A percentile compares a stretch with the other conserved stretches of the same genome.
Conservation (phyloP, 1,284 basidiomycete genomes). For the Ganoderma multipileum region DNA sequence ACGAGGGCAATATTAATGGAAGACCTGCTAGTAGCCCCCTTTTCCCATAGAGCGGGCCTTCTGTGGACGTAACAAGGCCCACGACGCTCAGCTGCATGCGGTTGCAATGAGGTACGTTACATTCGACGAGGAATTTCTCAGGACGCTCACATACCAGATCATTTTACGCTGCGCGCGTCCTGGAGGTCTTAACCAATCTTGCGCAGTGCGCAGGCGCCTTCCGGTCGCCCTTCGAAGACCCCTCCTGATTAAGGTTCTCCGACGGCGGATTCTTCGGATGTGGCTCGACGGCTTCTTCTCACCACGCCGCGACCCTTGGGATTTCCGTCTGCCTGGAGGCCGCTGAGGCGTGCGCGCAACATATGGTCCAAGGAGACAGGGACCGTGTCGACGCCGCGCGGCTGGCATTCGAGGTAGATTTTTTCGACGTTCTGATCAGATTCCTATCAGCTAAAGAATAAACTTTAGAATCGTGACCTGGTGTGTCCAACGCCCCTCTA, state of each 20-base stretch:
- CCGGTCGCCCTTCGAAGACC: slow-evolving; percentile 10
- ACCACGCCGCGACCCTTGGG: slow-evolving; percentile 21
- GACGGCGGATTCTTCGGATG: slow-evolving; percentile 17
- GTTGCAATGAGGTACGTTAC: slow-evolving; percentile 24
- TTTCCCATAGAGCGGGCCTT: background rate
- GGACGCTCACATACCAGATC: slow-evolving; percentile 12
- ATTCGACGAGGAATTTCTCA: slow-evolving; percentile 12
- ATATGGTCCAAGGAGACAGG: background rate
- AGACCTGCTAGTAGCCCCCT: background rate
- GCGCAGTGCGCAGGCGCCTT: slow-evolving; percentile 10
- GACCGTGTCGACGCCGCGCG: slow-evolving; percentile 1
- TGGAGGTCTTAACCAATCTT: slow-evolving; percentile 16
- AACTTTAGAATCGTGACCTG: slow-evolving; percentile 21
- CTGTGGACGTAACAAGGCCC: slow-evolving; percentile 21
- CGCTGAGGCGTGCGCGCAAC: background rate
- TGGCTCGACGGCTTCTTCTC: slow-evolving; percentile 11
- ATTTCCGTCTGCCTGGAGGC: slow-evolving; percentile 8
- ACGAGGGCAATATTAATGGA: background rate
- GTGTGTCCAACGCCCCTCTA: slow-evolving; percentile 18
- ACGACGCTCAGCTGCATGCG: slow-evolving; percentile 18
- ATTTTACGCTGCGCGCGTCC: slow-evolving; percentile 12
- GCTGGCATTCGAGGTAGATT: slow-evolving; percentile 9
- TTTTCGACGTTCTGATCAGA: slow-evolving; percentile 15
- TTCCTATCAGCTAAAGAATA: slow-evolving; percentile 22
- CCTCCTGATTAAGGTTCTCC: slow-evolving; percentile 19